These are phyloP conservation scores for Pleurotus salmoneostramineus DNA, from an alignment of 768 basidiomycete species.

Conservation along the genomic window DNA sequence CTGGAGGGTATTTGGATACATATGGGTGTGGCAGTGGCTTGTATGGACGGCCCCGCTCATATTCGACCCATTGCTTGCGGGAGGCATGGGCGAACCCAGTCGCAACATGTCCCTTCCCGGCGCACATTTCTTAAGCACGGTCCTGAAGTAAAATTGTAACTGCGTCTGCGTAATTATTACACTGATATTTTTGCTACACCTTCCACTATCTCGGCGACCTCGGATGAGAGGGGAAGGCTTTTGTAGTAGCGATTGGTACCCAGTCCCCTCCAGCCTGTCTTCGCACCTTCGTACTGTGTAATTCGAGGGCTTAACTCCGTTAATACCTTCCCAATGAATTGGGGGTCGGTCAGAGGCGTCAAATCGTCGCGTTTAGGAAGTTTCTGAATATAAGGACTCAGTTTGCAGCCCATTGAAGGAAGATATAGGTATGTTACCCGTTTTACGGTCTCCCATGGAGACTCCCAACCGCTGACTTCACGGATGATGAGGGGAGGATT, in stretches of 20 bases:
- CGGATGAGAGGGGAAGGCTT: background rate
- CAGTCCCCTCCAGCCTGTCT: conserved; percentile 84
- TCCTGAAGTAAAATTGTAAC: no score
- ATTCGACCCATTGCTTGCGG: background rate
- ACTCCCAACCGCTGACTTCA: conserved; percentile 89
- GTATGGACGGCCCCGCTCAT: background rate
- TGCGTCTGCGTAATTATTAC: background rate
- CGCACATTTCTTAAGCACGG: no score
- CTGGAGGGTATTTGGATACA: background rate
- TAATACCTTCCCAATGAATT: conserved; percentile 73
- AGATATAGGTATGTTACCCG: conserved; percentile 39
- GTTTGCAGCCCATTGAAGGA: background rate
- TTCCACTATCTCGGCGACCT: background rate
- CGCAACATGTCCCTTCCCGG: no score
- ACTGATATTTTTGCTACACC: background rate
- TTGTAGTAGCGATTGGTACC: conserved; percentile 34
- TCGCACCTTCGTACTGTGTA: conserved; percentile 59
- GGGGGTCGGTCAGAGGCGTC: conserved; percentile 83
- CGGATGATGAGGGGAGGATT: conserved; percentile 62
- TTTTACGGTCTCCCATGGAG: conserved; percentile 78
- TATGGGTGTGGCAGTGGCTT: background rate
- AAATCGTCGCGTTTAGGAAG: conserved; percentile 76
- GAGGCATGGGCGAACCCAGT: background rate
- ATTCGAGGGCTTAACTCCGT: conserved; percentile 55
- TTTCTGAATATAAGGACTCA: conserved; percentile 36